Conservation (phyloP, 805 yeast species). For the Lachancea lanzarotensis region DNA sequence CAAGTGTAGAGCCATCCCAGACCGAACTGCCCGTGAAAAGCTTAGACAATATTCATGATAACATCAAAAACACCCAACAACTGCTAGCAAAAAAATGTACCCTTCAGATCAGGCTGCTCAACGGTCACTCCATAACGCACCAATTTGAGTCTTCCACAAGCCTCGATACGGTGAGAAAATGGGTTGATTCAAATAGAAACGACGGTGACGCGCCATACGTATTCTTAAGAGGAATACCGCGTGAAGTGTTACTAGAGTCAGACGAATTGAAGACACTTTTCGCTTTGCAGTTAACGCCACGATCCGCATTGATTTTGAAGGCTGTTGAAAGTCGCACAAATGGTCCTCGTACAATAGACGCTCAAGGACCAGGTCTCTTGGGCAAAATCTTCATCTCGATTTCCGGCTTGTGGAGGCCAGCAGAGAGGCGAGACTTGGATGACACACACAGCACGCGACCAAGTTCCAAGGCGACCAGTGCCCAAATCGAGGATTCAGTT, state of each 20-base stretch:
- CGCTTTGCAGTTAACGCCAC: conserved; percentile 55
- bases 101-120: conserved; percentile 56
- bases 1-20: conserved; percentile 11
- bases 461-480: background rate
- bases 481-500: conserved; percentile 2
- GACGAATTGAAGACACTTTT: conserved; percentile 53
- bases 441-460: background rate
- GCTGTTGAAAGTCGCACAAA: conserved; percentile 38
- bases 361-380: conserved; percentile 27
- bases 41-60: conserved; percentile 18
- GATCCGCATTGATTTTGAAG: conserved; percentile 69
- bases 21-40: background rate
- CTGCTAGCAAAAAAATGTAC: conserved; percentile 32
- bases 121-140: conserved; percentile 53
- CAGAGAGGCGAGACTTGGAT: conserved; percentile 1
- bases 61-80: conserved; percentile 21
- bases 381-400: conserved; percentile 32
- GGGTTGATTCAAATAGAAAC: conserved; percentile 49
- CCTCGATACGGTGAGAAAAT: conserved; percentile 52
- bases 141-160: conserved; percentile 42
- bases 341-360: conserved; percentile 25
- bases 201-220: conserved; percentile 40
- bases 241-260: conserved; percentile 53
- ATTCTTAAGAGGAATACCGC: conserved; percentile 50
- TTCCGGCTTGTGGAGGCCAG: conserved; percentile 31